A percentile compares a stretch with the other conserved stretches of the same genome.
Evolutionary conservation across 306 rosid genomes (phyloP).

Genomic region (Hippophae gyantsensis): DNA sequence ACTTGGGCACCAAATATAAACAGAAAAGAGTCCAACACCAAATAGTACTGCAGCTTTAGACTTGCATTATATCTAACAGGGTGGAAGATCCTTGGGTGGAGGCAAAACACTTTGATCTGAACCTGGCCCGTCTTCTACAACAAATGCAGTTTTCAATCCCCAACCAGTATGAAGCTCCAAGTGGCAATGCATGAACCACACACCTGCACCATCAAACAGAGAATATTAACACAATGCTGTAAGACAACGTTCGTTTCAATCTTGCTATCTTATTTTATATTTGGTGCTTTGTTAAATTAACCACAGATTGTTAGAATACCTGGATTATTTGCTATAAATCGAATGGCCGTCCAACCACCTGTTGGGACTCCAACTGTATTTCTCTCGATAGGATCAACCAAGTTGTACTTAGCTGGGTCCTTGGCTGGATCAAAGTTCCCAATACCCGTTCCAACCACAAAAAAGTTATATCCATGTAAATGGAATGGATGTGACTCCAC

Average conservation of each 20-base stretch:
- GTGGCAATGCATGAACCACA: slow-evolving; percentile 87
- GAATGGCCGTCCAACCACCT: slow-evolving; percentile 75
- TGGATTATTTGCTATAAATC: slow-evolving; percentile 73
- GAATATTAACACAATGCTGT: slow-evolving; percentile 1
- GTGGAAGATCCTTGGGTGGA: slow-evolving; percentile 71
- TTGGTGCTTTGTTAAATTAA: not conserved
- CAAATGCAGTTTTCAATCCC: slow-evolving; percentile 74
- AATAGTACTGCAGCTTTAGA: not conserved
- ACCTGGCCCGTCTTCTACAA: slow-evolving; percentile 64
- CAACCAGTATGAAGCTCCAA: slow-evolving; percentile 74
- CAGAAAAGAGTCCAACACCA: slow-evolving; percentile 6
- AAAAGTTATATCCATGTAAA: slow-evolving; percentile 59
- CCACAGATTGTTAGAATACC: slow-evolving; percentile 22
- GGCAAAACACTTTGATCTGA: slow-evolving; percentile 50
- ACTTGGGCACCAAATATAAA: slow-evolving; percentile 31
- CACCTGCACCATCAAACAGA: slow-evolving; percentile 31
- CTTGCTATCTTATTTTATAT: not conserved
- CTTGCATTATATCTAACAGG: slow-evolving; percentile 27
- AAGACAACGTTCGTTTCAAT: too few relatives aligned
- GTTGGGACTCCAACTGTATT: slow-evolving; percentile 73
- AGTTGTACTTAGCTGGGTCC: slow-evolving; percentile 58
- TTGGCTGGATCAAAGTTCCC: slow-evolving; percentile 65
- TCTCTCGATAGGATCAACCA: slow-evolving; percentile 77
- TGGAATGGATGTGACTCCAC: slow-evolving; percentile 81
- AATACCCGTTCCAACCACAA: slow-evolving; percentile 62